Percentiles rank a stretch among this genome's conserved stretches.
phyloP scores from a whole-genome alignment of 2,329 filamentous ascomycete species.

The Arthrobotrys entomopaga region DNA sequence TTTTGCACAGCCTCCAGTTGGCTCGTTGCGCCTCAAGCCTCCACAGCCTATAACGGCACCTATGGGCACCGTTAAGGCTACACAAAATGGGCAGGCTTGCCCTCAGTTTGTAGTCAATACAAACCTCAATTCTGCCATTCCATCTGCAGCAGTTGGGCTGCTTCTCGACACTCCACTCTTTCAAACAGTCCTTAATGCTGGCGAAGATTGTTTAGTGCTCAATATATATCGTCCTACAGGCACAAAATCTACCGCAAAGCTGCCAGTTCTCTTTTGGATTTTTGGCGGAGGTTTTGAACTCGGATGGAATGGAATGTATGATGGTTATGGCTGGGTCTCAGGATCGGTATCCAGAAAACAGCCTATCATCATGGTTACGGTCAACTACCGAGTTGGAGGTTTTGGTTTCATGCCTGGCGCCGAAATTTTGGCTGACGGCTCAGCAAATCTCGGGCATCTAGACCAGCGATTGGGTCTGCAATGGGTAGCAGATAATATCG shows the following conservation, averaged over 20 bases:
- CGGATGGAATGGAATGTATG: slow-evolving; percentile 60
- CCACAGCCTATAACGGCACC: slow-evolving; percentile 60
- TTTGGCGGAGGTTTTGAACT: slow-evolving; percentile 72
- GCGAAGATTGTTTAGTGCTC: slow-evolving; percentile 64
- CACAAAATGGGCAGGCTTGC: slow-evolving; percentile 70
- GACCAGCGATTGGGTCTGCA: slow-evolving; percentile 58
- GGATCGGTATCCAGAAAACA: slow-evolving; percentile 60
- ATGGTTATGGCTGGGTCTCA: slow-evolving; percentile 60
- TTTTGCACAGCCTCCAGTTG: slow-evolving; percentile 69
- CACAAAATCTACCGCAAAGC: slow-evolving; percentile 67
- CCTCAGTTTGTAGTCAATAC: slow-evolving; percentile 76
- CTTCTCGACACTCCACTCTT: slow-evolving; percentile 70
- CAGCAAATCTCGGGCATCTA: slow-evolving; percentile 60
- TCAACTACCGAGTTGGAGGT: slow-evolving; percentile 68
- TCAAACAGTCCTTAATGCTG: slow-evolving; percentile 67
- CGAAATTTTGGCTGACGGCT: slow-evolving; percentile 63
- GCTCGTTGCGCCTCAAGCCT: slow-evolving; percentile 65
- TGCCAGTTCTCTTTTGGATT: slow-evolving; percentile 78
- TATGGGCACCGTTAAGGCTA: slow-evolving; percentile 71
- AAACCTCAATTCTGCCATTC: slow-evolving; percentile 61
- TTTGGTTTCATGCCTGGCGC: slow-evolving; percentile 68
- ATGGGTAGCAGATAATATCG: slow-evolving; percentile 58
- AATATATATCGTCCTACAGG: slow-evolving; percentile 66
- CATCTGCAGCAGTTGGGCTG: slow-evolving; percentile 65
- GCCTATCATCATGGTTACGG: slow-evolving; percentile 67